Evolutionary conservation across 2,329 filamentous ascomycete species (phyloP).

Genomic region (Teratosphaeria gauchensis): DNA sequence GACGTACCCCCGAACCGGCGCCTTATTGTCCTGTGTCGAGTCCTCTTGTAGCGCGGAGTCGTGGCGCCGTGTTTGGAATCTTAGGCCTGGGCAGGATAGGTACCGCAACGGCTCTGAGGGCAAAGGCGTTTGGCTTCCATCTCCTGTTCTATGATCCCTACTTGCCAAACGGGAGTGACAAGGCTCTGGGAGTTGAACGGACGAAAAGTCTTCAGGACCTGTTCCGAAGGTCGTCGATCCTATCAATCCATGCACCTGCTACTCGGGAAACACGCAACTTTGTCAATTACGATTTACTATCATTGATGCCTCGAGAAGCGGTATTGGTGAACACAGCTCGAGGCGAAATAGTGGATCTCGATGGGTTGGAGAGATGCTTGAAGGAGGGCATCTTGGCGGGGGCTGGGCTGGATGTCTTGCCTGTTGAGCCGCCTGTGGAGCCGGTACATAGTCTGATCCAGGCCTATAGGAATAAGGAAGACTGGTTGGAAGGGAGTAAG

Average conservation of each 20-base stretch:
- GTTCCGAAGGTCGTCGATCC: slow-evolving; percentile 42
- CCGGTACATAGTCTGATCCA: slow-evolving; percentile 20
- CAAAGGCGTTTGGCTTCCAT: slow-evolving; percentile 23
- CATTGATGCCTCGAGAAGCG: slow-evolving; percentile 18
- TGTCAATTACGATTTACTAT: slow-evolving; percentile 22
- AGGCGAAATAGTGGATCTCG: slow-evolving; percentile 23
- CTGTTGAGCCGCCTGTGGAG: slow-evolving; percentile 24
- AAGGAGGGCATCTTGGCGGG: slow-evolving; percentile 20
- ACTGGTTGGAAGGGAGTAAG: slow-evolving; percentile 33
- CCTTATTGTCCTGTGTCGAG: slow-evolving; percentile 21
- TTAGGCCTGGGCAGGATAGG: slow-evolving; percentile 23
- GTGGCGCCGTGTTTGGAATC: slow-evolving; percentile 20
- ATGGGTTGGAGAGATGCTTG: slow-evolving; percentile 20
- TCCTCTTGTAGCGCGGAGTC: slow-evolving; percentile 19
- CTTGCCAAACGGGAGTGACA: slow-evolving; percentile 23
- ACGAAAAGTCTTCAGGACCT: slow-evolving; percentile 23
- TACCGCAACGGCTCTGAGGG: slow-evolving; percentile 21
- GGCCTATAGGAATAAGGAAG: slow-evolving; percentile 27
- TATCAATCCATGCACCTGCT: slow-evolving; percentile 64
- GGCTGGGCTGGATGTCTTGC: slow-evolving; percentile 24
- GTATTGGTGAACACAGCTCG: slow-evolving; percentile 24
- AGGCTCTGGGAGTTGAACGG: slow-evolving; percentile 20
- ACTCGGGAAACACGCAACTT: slow-evolving; percentile 49
- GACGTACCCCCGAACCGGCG: slow-evolving; percentile 19
- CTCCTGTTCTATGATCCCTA: slow-evolving; percentile 26